Evolutionary conservation across 2,329 filamentous ascomycete species (phyloP), one percentile per base, ranked within the genome.

Genomic region (Metarhizium album): DNA sequence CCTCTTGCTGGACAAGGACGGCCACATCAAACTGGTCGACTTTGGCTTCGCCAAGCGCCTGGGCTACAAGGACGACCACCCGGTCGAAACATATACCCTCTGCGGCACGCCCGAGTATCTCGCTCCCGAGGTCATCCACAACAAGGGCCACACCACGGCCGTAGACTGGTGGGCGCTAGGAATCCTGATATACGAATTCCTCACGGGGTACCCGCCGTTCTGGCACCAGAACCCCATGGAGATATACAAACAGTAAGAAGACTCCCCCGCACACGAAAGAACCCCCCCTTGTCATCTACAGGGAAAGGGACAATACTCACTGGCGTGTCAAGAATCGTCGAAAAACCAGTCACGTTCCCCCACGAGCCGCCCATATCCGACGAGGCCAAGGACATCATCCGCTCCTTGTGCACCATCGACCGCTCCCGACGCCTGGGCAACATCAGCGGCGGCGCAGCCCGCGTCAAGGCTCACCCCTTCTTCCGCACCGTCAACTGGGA

Each of bases 131-230:
- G 87, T 91, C 42, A 90, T 91, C 58, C 81, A 88, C 57, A 90
- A 88, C 64, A 89, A 87, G 63, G 87, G 85, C 13, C 82, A 85
- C 62, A 83, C 79, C 2, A 82, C 79, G 2, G 86, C 87, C 14
- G 87, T 91, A 35, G 87, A 91, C 71, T 91, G 87, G 87, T 91
- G 87, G 87, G 87, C 87, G 0, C 74, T 93, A 58, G 87, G 87
- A 24, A 90, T 91, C 57, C 68, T 93, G 51, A 83, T 91, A 53
- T 91, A 89, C 66, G 87, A 93, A 63, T 91, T 91, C 62, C 70
- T 91, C 46, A 89, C 87, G 9, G 87, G 87, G 27, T 90, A 90
- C 62, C 87, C 87, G 14, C 87, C 87, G 0, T 93, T 91, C 63
- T 93, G 87, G 86, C 84, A 90, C 62, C 83, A 87, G 57, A 91